Evolutionary conservation across 2,329 filamentous ascomycete genomes (phyloP), one percentile per base, ranked within the genome.

Genomic region (Neofusicoccum kwambonambiense): DNA sequence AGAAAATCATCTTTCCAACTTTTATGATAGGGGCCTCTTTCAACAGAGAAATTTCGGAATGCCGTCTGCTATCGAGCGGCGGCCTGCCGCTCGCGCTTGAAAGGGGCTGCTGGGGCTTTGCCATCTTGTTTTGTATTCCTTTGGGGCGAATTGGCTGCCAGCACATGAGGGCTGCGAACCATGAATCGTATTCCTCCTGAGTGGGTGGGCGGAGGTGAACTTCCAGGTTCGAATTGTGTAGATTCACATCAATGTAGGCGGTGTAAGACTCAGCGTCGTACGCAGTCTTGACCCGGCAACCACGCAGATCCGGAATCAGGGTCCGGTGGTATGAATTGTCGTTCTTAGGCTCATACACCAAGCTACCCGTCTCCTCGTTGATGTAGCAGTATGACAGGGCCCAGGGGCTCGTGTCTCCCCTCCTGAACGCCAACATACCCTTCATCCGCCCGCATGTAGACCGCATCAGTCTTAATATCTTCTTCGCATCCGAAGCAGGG

Each of bases 1-100:
- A 97, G 52, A 96, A 83, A 73, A 83, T 81, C 82, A 84, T 84
- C 70, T 83, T 83, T 39, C 82, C 82, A 64, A 97, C 92, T 75
- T 98, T 99, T 81, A 98, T 98, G 69, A 98, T 95, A 64, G 90
- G 88, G 3, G 87, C 86, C 67, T 92, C 89, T 73, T 89, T 95
- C 34, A 84, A 79, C 34, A 83, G 72, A 2, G 83, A 82, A 27
- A 81, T 79, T 64, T 82, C 81, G 17, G 82, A 81, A 69, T 82
- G 79, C 61, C 84, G 75, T 67, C 83, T 73, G 72, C 77, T 76
- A 69, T 80, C 75, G 27, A 72, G 69, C 31, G 77, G 70, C 13
- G 74, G 70, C 27, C 77, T 72, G 67, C 77, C 75, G 15, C 73
- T 71, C 52, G 74, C 69, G 12, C 49, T 37, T 27, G 64, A 52